Conservation (phyloP, 805 yeast species). For the Nakazawaea populi region DNA sequence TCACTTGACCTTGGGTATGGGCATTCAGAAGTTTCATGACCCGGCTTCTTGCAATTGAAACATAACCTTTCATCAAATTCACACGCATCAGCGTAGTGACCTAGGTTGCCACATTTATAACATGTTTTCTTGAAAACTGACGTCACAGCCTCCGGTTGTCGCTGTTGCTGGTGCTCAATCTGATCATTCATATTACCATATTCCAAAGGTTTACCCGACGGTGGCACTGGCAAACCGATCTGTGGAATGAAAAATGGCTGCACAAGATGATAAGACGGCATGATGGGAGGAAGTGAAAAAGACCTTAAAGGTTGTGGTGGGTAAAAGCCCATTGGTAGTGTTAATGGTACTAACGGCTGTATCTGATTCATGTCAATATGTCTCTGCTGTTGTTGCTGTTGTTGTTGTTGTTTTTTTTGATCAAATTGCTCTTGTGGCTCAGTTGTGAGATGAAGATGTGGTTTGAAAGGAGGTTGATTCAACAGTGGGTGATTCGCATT, state of each 20-base stretch:
- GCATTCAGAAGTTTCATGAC: conserved; percentile 22
- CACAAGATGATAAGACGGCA: conserved; percentile 6
- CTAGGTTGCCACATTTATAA: conserved; percentile 24
- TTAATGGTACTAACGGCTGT: not conserved
- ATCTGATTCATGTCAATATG: not conserved
- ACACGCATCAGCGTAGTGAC: conserved; percentile 25
- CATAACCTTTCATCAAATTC: conserved; percentile 19
- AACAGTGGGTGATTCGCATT: conserved; percentile 7
- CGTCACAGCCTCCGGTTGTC: conserved; percentile 13
- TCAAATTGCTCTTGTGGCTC: not conserved
- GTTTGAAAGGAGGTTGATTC: conserved; percentile 5
- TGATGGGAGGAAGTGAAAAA: conserved; percentile 4
- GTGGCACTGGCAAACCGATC: not conserved
- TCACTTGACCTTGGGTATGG: conserved; percentile 16
- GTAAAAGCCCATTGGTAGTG: not conserved
- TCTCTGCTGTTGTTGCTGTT: not conserved
- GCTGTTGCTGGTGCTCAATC: not conserved
- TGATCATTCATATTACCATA: not conserved
- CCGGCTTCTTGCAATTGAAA: conserved; percentile 25
- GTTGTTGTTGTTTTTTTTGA: not conserved
- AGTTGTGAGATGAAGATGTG: not conserved
- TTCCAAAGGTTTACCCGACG: not conserved
- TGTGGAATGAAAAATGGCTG: not conserved
- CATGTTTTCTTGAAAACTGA: conserved; percentile 23
- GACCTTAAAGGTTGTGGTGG: not conserved